Base-by-base conservation (phyloP, 305 asterid species). In the Rubia peregrina region DNA sequence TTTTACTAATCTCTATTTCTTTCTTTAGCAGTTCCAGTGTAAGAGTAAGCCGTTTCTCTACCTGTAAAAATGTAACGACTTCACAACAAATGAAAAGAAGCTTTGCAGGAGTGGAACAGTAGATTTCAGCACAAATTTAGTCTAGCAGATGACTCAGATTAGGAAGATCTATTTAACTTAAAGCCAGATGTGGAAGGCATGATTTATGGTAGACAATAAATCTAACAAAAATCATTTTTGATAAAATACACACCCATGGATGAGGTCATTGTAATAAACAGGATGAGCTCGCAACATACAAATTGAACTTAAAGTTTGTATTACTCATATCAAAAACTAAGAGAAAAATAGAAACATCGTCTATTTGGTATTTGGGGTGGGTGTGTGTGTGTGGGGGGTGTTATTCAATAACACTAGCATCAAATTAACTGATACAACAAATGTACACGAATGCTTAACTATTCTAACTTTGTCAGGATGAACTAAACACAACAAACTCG, bases 1-100 rank as follows among this genome's bases (percentile, higher is more conserved):
- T 90, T 80, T 86, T 95, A 86, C 90, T 90, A 59, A 95, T 95
- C 91, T 95, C 99, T 91, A 95, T 87, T 87, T 95, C 99, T 81
- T 95, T 95, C 90, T 95, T 95, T 85, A 91, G 89, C 68, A 95
- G 80, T 84, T 88, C 96, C 79, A 95, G 83, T 46, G 97, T 84
- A 78, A 95, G 97, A 67, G 83, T 82, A 68, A 95, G 87, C 63
- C 99, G 86, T 80, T 90, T 87, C 78, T 84, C 87, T 76, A 95
- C 97, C 99, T 95, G 42, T 42, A 11, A 49, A 21, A 22, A 56
- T 19, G 13, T 26, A 46, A 55, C n/a, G 36, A 13, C 19, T 21
- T 36, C 10, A 62, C 43, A 12, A 61, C 69, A 42, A 7, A 36
- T 8, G 38, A 33, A 12, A n/a, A 30, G 56, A 59, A 59, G n/a